Conservation (phyloP, 2,329 filamentous ascomycete genomes). For the Dactylellina drechsleri region DNA sequence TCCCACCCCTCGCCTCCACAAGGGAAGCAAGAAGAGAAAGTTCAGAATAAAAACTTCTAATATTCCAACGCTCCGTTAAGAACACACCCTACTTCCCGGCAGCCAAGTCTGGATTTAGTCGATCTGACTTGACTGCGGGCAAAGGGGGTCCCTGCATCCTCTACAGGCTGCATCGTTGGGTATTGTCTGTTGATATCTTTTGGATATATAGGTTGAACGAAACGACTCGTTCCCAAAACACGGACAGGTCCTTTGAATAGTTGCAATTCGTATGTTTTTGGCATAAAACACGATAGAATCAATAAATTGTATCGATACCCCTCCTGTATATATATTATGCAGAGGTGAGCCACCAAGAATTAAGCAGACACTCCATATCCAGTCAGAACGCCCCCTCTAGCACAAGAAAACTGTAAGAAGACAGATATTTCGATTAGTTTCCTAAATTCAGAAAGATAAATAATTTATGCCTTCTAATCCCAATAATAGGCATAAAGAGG, state of each 20-base stretch:
- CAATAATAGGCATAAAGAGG: constrained; percentile 49
- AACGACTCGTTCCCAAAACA: constrained; percentile 13
- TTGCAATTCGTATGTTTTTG: constrained; percentile 22
- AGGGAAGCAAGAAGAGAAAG: constrained; percentile 46
- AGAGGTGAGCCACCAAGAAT: neutral
- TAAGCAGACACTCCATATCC: neutral
- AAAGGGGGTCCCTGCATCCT: constrained; percentile 77
- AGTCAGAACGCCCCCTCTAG: constrained; percentile 56
- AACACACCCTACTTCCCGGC: constrained; percentile 69
- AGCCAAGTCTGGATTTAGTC: constrained; percentile 2
- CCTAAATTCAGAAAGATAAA: neutral
- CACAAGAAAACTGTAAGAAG: constrained; percentile 5
- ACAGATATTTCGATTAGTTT: neutral
- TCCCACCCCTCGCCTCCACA: constrained; percentile 3
- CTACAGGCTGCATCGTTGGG: constrained; percentile 79
- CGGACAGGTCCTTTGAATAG: constrained; percentile 12
- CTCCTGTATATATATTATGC: neutral
- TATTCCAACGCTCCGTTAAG: constrained; percentile 89
- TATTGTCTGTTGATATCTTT: neutral
- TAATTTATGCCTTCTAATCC: constrained; percentile 21
- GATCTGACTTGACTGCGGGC: constrained; percentile 60
- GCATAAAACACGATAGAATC: constrained; percentile 43
- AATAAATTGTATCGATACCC: constrained; percentile 1
- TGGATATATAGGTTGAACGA: constrained; percentile 10
- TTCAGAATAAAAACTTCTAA: constrained; percentile 60